phyloP scores from a whole-genome alignment of 345 rosid species.

The Trapa bicornis region DNA sequence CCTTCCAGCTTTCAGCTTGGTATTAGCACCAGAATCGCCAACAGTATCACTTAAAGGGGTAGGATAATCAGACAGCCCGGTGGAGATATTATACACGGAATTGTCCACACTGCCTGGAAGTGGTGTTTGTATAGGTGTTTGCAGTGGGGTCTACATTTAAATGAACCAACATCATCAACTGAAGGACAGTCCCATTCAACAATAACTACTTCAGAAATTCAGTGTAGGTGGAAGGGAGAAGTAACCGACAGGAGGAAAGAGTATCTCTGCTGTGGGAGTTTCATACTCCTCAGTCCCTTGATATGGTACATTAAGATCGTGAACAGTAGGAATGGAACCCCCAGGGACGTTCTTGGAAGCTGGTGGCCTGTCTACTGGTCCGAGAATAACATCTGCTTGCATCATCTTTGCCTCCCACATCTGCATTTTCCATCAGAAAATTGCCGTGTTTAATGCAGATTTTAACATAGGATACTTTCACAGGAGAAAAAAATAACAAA shows the following conservation, averaged over 20 bases:
- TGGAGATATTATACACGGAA: constrained; percentile 78
- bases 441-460: neutral
- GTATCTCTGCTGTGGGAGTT: constrained; percentile 95
- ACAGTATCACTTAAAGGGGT: constrained; percentile 32
- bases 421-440: constrained; percentile 18
- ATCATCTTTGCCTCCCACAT: constrained; percentile 95
- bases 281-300: constrained; percentile 90
- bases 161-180: constrained; percentile 9
- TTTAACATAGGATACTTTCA: no score
- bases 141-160: constrained; percentile 67
- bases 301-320: constrained; percentile 93
- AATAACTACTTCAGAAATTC: neutral
- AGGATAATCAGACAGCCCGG: constrained; percentile 75
- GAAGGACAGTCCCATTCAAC: neutral
- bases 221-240: neutral
- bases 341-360: constrained; percentile 45
- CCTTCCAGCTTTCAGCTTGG: constrained; percentile 43
- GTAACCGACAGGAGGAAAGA: constrained; percentile 70
- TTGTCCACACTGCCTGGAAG: constrained; percentile 57
- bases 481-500: no score
- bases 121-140: constrained; percentile 74
- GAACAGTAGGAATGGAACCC: constrained; percentile 54
- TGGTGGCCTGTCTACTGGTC: constrained; percentile 63
- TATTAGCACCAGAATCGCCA: constrained; percentile 30
- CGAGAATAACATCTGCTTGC: constrained; percentile 64